A percentile compares a stretch with the other conserved stretches of the same genome.
Evolutionary conservation across 306 rosid genomes (phyloP).

Genomic region (Ziziphus jujuba): DNA sequence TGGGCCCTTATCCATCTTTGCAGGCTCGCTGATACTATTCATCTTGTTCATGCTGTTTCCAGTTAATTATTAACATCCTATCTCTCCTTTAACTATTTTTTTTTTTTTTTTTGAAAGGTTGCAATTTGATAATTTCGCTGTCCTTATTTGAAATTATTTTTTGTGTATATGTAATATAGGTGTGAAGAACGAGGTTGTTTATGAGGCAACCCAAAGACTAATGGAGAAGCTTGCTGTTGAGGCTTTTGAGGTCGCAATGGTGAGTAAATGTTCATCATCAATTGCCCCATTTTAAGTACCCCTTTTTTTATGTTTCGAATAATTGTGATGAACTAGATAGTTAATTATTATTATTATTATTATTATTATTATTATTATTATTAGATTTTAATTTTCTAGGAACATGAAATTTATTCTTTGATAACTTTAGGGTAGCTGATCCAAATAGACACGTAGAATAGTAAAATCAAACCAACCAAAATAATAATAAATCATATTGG

Average conservation of each 20-base stretch:
- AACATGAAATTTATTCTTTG: no score
- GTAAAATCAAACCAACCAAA: no score
- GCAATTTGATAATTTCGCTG: no score
- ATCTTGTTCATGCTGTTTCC: slow-evolving; percentile 79
- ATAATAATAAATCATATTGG: no score
- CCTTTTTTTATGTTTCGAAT: no score
- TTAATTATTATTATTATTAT: no score
- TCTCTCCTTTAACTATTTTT: neutral
- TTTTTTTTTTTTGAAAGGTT: neutral
- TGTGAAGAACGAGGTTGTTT: slow-evolving; percentile 57
- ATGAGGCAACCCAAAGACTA: slow-evolving; percentile 51
- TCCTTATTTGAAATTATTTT: neutral
- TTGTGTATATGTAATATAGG: slow-evolving; percentile 34
- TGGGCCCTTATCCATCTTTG: slow-evolving; percentile 82
- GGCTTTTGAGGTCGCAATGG: slow-evolving; percentile 71
- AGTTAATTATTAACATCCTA: no score
- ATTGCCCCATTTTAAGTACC: neutral
- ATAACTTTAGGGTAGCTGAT: no score
- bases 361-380: no score
- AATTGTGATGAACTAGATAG: no score
- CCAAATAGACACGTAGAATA: no score
- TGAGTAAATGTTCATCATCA: slow-evolving; percentile 17
- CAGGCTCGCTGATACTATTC: slow-evolving; percentile 80
- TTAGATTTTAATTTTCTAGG: no score
- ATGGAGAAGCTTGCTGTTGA: slow-evolving; percentile 86